Evolutionary conservation across 2,329 filamentous ascomycete genomes (phyloP).

Genomic region (Colletotrichum lupini): DNA sequence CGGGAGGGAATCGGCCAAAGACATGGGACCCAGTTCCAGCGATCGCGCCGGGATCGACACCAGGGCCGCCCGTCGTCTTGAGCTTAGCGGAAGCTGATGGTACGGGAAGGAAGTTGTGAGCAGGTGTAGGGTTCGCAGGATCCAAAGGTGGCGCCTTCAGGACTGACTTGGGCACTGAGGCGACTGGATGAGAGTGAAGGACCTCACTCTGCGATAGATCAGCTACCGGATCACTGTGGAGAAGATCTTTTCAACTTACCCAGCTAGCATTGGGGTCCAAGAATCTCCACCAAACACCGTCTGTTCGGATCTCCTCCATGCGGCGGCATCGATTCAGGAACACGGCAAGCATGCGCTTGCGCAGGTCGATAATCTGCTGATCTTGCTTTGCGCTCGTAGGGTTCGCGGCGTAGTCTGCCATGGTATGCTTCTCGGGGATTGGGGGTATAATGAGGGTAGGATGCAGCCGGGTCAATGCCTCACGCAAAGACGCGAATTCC

Average conservation of each 20-base stretch:
- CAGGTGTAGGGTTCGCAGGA: slow-evolving; percentile 89
- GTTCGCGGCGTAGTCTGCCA: slow-evolving; percentile 98
- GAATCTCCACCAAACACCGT: slow-evolving; percentile 98
- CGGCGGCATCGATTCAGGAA: slow-evolving; percentile 93
- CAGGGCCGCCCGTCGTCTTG: slow-evolving; percentile 60
- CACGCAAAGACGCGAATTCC: slow-evolving; percentile 91
- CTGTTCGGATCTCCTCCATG: slow-evolving; percentile 91
- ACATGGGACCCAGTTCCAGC: slow-evolving; percentile 63
- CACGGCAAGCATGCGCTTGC: slow-evolving; percentile 96
- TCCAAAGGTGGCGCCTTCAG: slow-evolving; percentile 96
- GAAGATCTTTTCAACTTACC: slow-evolving; percentile 63
- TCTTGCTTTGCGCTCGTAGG: slow-evolving; percentile 99
- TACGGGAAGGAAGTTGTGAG: slow-evolving; percentile 87
- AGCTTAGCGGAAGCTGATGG: slow-evolving; percentile 89
- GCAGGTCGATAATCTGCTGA: slow-evolving; percentile 92
- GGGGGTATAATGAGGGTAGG: slow-evolving; percentile 96
- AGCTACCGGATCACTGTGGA: slow-evolving; percentile 35
- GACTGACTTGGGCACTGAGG: slow-evolving; percentile 92
- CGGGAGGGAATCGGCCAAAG: slow-evolving; percentile 85
- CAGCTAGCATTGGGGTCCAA: slow-evolving; percentile 98
- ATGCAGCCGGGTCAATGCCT: slow-evolving; percentile 89
- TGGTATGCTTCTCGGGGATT: slow-evolving; percentile 98
- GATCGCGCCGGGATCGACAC: slow-evolving; percentile 47
- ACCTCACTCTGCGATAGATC: slow-evolving; percentile 80
- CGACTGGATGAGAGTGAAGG: slow-evolving; percentile 89